Percentiles rank a stretch among this genome's conserved stretches.
Conservation (phyloP, 2,329 filamentous ascomycete genomes). For the Gaeumannomyces tritici region DNA sequence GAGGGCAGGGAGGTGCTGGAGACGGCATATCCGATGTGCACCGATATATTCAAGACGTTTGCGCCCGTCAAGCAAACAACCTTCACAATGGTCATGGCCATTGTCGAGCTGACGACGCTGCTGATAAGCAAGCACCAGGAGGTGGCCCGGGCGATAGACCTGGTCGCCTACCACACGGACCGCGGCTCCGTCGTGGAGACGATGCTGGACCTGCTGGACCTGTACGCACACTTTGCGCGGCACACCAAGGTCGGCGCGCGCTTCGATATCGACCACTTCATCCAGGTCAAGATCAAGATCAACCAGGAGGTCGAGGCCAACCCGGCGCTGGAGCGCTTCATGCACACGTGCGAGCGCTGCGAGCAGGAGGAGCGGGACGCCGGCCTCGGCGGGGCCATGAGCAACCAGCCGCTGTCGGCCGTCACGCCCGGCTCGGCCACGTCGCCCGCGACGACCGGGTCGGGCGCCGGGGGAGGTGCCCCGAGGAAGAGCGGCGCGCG, state of each 20-base stretch:
- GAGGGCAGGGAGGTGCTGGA: constrained; percentile 49
- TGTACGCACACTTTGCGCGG: constrained; percentile 78
- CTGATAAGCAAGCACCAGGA: constrained; percentile 49
- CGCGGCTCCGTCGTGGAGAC: constrained; percentile 57
- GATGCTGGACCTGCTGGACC: constrained; percentile 79
- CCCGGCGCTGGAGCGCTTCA: constrained; percentile 52
- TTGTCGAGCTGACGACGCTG: constrained; percentile 70
- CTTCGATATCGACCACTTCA: constrained; percentile 68
- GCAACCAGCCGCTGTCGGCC: constrained; percentile 14
- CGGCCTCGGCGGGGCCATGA: not conserved
- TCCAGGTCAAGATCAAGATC: constrained; percentile 76
- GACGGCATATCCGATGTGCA: constrained; percentile 70
- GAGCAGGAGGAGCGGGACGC: constrained; percentile 25
- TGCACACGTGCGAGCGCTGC: constrained; percentile 47
- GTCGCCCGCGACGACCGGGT: constrained; percentile 28
- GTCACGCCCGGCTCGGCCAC: constrained; percentile 25
- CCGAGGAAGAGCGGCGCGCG: constrained; percentile 11
- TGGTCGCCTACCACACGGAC: constrained; percentile 26
- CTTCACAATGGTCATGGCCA: constrained; percentile 73
- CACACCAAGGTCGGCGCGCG: constrained; percentile 64
- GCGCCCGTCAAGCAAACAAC: constrained; percentile 84
- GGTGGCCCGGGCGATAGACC: constrained; percentile 37
- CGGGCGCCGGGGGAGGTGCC: constrained; percentile 20
- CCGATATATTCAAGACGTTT: constrained; percentile 90
- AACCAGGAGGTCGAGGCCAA: constrained; percentile 69